Evolutionary conservation across 805 yeast species (phyloP).

Genomic region (Huiozyma naganishii): DNA sequence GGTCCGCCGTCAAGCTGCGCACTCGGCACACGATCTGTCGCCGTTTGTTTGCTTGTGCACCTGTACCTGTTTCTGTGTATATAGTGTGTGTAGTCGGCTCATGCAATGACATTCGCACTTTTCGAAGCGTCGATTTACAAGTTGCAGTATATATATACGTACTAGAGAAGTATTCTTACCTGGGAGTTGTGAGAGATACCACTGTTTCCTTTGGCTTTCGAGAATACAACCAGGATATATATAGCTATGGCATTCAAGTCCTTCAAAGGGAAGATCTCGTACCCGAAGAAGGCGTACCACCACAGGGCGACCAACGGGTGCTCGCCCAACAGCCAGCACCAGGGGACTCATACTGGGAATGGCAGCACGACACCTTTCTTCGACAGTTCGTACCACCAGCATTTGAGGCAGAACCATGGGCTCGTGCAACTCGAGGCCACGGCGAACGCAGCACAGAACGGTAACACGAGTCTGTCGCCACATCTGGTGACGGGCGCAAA

Average conservation of each 20-base stretch:
- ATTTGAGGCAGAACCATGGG: slow-evolving; percentile 30
- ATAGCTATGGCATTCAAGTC: slow-evolving; percentile 32
- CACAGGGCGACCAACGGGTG: background rate
- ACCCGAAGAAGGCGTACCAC: background rate
- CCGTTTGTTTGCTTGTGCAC: too few relatives aligned
- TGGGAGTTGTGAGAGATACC: too few relatives aligned
- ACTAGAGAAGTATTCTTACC: too few relatives aligned
- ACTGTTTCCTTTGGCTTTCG: too few relatives aligned
- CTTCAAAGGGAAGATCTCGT: slow-evolving; percentile 28
- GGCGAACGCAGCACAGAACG: background rate
- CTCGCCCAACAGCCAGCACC: background rate
- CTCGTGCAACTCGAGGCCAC: slow-evolving; percentile 17
- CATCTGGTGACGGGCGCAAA: slow-evolving; percentile 30
- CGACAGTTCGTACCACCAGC: slow-evolving; percentile 33
- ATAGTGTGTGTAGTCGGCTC: too few relatives aligned
- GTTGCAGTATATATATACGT: too few relatives aligned
- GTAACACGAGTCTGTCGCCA: background rate
- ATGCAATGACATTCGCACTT: too few relatives aligned
- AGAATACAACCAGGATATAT: too few relatives aligned
- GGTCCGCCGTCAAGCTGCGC: too few relatives aligned
- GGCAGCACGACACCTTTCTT: slow-evolving; percentile 25
- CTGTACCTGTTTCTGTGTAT: too few relatives aligned
- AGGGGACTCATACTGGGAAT: slow-evolving; percentile 2
- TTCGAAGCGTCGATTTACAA: too few relatives aligned
- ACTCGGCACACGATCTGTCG: too few relatives aligned